Evolutionary conservation across 192 early-diverging fungal genomes (phyloP), one percentile per base, ranked within the genome.

Genomic region (Obelidium mucronatum): DNA sequence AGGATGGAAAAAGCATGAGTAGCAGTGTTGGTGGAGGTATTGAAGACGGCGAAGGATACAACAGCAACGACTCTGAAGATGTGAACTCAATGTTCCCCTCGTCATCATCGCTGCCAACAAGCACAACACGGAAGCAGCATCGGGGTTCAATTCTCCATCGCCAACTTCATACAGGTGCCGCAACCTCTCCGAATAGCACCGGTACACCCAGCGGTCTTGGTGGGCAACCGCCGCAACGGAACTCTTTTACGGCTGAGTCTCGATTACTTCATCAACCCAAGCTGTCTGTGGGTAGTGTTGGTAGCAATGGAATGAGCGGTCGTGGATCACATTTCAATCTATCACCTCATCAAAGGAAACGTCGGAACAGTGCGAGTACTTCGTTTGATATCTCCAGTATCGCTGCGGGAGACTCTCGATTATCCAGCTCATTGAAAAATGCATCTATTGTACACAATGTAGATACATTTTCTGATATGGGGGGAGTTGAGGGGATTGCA

Each of bases 251-350:
- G 3, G 39, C 66, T 30, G 66, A 67, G 28, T 51, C 66, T 30
- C 66, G 66, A 67, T 31, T 67, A 3, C 13, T 48, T 3, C 66
- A 72, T 58, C 69, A 72, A 56, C 69, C 69, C 22, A 72, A 58
- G 36, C 34, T 72, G 22, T 35, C 28, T 58, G 51, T 58, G 4
- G 69, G 69, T 8, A 56, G 52, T 52, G 36, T 58, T 5, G 69
- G 69, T 8, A 35, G 28, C 26, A 72, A 58, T 19, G 69, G 69
- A 33, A 58, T 35, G 31, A 53, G 39, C 51, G 66, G 44, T 13
- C 22, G 69, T 6, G 63, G 63, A 22, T 42, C 44, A 0, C 52
- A 3, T 4, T 72, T 35, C 35, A 40, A 52, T 48, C 13, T 54
- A 4, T 58, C 53, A 26, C 53, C 55, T 3, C 55, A 54, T 26